Evolutionary conservation across 2,329 filamentous ascomycete genomes (phyloP), one percentile per base, ranked within the genome.

Genomic region (Arachnomyces sp.): DNA sequence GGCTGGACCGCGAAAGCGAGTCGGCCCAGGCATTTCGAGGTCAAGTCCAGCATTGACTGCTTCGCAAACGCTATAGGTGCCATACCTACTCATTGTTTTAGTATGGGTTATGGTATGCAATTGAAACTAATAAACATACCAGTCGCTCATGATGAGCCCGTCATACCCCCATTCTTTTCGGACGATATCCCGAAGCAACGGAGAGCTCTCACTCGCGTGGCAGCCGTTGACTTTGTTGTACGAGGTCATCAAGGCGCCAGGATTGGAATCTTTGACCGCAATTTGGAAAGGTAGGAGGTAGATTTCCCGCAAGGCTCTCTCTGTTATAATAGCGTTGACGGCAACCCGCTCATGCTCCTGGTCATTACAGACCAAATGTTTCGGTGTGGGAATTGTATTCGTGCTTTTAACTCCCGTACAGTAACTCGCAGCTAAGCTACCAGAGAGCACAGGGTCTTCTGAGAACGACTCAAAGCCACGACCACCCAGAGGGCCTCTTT

Each of bases 331-430:
- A 6, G 51, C 52, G 44, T 61, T 50, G 7, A 61, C 51, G 0
- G 52, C 48, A 29, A 55, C 49, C 13, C 59, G 48, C 37, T 59
- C 53, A 38, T 60, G 51, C 29, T 62, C 59, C 41, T 56, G 54
- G 37, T 62, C 59, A 37, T 62, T 62, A 25, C 52, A 51, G 12
- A 61, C 57, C 28, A 55, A 61, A 38, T 62, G 84, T 65, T 89
- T 89, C 49, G 86, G 79, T 0, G 83, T 83, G 12, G 84, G 82
- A 7, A 78, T 76, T 29, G 88, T 71, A 1, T 80, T 78, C 39
- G 75, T 78, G 17, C 78, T 77, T 54, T 89, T 83, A 37, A 82
- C 66, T 7, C 82, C 82, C 14, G 73, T 76, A 52, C 85, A 79
- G 17, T 48, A 46, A 1, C 38, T 40, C 8, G 39, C 43, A 6